Evolutionary conservation across 495 filamentous ascomycete species (phyloP).

Genomic region (Trichoderma virens): DNA sequence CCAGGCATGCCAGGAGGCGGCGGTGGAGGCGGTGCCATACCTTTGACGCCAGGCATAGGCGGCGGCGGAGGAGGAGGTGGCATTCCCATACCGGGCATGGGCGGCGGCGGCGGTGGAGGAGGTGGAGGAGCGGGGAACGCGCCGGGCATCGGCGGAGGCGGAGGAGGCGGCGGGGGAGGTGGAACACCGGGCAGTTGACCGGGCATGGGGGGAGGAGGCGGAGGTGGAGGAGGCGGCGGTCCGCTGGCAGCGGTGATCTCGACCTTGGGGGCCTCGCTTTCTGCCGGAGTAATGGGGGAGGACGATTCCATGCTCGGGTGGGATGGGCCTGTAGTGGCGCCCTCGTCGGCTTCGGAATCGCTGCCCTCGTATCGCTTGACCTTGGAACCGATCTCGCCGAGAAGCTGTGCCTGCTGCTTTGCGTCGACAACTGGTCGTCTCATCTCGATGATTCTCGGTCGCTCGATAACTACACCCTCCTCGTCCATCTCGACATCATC

Average conservation of each 20-base stretch:
- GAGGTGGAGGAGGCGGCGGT: conserved; percentile 29
- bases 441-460: conserved; percentile 58
- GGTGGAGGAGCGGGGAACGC: conserved; percentile 40
- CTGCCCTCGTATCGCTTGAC: conserved; percentile 63
- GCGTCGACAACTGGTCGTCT: conserved; percentile 68
- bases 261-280: conserved; percentile 46
- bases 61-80: conserved; percentile 40
- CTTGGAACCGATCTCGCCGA: conserved; percentile 75
- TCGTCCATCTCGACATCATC: conserved; percentile 19
- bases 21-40: conserved; percentile 29
- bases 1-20: conserved; percentile 53
- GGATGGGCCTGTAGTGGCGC: conserved; percentile 67
- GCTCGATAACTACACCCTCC: conserved; percentile 47
- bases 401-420: conserved; percentile 62
- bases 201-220: conserved; percentile 41
- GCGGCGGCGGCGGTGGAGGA: conserved; percentile 32
- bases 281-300: conserved; percentile 61
- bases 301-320: conserved; percentile 69
- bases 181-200: conserved; percentile 39
- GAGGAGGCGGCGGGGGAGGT: conserved; percentile 47
- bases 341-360: conserved; percentile 65
- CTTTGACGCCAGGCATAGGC: conserved; percentile 33
- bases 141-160: conserved; percentile 34
- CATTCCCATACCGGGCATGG: conserved; percentile 41
- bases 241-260: conserved; percentile 28